Conservation (phyloP, 805 yeast genomes). For the Hanseniaspora guilliermondii region DNA sequence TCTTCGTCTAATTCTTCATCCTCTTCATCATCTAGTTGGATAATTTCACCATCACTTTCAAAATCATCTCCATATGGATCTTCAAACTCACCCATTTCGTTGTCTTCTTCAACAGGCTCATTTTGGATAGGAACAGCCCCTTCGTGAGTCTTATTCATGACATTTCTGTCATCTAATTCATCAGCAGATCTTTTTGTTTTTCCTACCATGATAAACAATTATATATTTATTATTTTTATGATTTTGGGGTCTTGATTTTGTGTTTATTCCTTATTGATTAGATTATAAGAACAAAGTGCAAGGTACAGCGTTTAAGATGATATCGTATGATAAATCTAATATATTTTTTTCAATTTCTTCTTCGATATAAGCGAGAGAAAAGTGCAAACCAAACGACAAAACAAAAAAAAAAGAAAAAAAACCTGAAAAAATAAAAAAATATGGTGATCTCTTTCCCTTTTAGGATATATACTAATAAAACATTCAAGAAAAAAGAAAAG, state of each 20-base stretch:
- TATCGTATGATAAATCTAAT: no score
- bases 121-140: constrained; percentile 18
- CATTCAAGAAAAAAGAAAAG: background rate
- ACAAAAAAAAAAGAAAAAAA: background rate
- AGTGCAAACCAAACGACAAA: background rate
- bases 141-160: constrained; percentile 30
- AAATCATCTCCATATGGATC: constrained; percentile 84
- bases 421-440: background rate
- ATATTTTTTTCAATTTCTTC: no score
- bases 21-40: constrained; percentile 60
- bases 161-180: constrained; percentile 30
- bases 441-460: background rate
- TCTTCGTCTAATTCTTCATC: constrained; percentile 29
- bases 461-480: background rate
- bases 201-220: constrained; percentile 14
- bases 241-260: background rate
- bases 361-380: no score
- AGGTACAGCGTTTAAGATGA: no score
- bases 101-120: constrained; percentile 29
- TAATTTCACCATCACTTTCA: constrained; percentile 82
- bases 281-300: no score
- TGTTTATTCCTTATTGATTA: no score
- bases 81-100: constrained; percentile 73
- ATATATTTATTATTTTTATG: constrained; percentile 12
- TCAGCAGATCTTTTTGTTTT: constrained; percentile 22